phyloP scores from a whole-genome alignment of 495 filamentous ascomycete species.

The Aspergillus panamensis region DNA sequence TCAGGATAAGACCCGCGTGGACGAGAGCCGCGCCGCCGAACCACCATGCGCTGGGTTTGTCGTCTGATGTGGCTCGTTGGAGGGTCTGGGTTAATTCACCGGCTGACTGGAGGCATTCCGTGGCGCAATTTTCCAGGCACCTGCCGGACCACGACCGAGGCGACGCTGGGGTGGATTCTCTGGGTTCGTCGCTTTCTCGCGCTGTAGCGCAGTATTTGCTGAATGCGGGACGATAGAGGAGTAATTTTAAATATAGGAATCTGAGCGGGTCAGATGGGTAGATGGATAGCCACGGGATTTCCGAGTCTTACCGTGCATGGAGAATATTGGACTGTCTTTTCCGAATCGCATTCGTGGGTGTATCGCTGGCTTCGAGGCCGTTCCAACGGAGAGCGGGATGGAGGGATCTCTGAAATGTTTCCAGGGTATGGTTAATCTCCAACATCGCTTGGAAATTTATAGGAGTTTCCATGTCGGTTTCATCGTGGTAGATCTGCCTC shows the following conservation, averaged over 20 bases:
- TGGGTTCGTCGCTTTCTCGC: neutral
- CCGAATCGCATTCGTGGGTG: neutral
- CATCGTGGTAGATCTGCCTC: neutral
- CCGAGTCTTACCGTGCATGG: neutral
- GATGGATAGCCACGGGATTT: neutral
- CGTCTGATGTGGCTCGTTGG: neutral
- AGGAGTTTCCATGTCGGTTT: neutral
- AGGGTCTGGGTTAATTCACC: neutral
- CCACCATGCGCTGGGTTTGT: neutral
- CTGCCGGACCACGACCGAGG: neutral
- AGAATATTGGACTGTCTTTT: neutral
- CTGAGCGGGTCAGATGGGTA: neutral
- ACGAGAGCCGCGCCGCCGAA: neutral
- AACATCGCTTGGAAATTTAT: neutral
- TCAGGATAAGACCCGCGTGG: neutral
- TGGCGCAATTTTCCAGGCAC: neutral
- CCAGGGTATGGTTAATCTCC: neutral
- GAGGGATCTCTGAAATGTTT: neutral
- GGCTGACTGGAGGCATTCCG: neutral
- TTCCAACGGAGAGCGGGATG: neutral
- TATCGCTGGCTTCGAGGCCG: neutral
- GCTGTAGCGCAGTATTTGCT: neutral
- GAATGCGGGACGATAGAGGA: conserved; percentile 1
- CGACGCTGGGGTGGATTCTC: neutral
- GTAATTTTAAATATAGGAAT: neutral